Evolutionary conservation across 2,329 filamentous ascomycete genomes (phyloP).

Genomic region (Trichoderma citrinoviride): DNA sequence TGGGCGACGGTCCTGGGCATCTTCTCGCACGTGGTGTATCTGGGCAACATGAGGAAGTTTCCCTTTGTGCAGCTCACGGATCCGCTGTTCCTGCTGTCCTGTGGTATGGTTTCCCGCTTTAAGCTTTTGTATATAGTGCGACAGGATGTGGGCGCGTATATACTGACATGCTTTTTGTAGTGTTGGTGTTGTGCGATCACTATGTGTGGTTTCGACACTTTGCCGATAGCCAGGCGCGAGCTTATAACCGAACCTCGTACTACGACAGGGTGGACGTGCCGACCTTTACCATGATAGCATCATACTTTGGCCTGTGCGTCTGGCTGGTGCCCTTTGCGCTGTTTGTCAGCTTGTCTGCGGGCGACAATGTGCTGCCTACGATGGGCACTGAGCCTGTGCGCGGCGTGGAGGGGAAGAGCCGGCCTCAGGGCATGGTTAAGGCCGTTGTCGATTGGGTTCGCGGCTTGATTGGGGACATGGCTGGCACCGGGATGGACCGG

Average conservation of each 20-base stretch:
- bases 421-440: conserved; percentile 65
- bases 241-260: conserved; percentile 58
- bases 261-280: conserved; percentile 66
- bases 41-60: conserved; percentile 76
- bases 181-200: conserved; percentile 83
- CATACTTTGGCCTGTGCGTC: conserved; percentile 93
- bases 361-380: conserved; percentile 90
- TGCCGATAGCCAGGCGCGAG: conserved; percentile 58
- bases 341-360: conserved; percentile 90
- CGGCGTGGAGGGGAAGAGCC: conserved; percentile 46
- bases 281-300: conserved; percentile 89
- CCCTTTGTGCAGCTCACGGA: conserved; percentile 82
- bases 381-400: conserved; percentile 68
- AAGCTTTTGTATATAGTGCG: too few relatives aligned
- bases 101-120: conserved; percentile 53
- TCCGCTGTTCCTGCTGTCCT: conserved; percentile 81
- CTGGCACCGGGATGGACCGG: conserved; percentile 29
- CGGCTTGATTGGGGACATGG: conserved; percentile 50
- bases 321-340: conserved; percentile 95
- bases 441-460: conserved; percentile 59
- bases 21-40: conserved; percentile 77
- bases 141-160: neutral
- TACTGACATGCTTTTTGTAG: conserved; percentile 39
- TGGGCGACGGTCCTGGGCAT: conserved; percentile 72
- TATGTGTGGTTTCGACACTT: conserved; percentile 97